Evolutionary conservation across 2,329 filamentous ascomycete species (phyloP), one percentile per base, ranked within the genome.

Genomic region (Ceratocystis cacaofunesta): DNA sequence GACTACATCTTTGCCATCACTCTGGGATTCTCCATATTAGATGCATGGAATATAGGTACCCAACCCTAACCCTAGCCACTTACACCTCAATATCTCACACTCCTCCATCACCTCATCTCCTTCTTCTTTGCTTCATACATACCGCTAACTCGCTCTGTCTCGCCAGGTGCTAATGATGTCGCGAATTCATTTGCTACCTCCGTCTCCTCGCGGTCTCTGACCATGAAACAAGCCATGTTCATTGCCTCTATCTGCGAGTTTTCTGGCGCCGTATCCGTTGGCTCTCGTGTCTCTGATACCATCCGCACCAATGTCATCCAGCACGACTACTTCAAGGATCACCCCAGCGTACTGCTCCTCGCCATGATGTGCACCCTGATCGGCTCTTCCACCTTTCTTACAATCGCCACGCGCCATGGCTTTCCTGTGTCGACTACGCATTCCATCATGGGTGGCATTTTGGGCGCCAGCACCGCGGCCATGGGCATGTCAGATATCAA

Each of bases 31-130:
- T 79, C 82, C 32, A 77, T 82, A 65, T 77, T 84, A 36, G 82
- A 84, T 73, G 80, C 80, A 22, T 84, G 78, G 78, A 84, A 84
- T 72, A 84, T 83, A 68, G 82, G 82, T 77, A 68, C 66, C 2
- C 1, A 43, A 28, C 17, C 41, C 2, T 17, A 30, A 62, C 41
- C 57, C 17, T 50, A 46, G 5, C 44, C 32, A 17, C 30, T 1
- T 7, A 2, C 5, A n/a, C 1, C 4, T 32, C 2, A 1, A 25
- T 25, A 22, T 63, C 19, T n/a, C 28, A 10, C 28, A 10, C 25
- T 44, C 28, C 5, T 28, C 41, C n/a, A 10, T 15, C 5, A 6
- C n/a, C 43, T 6, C 17, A 28, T 10, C 30, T 61, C 62, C 8
- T 2, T 10, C 32, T 10, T 36, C 7, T 10, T 8, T 36, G 10